These are phyloP conservation scores for Suhomyces anneliseae DNA, from an alignment of 1,139 yeast genomes.

Conservation along the genomic window DNA sequence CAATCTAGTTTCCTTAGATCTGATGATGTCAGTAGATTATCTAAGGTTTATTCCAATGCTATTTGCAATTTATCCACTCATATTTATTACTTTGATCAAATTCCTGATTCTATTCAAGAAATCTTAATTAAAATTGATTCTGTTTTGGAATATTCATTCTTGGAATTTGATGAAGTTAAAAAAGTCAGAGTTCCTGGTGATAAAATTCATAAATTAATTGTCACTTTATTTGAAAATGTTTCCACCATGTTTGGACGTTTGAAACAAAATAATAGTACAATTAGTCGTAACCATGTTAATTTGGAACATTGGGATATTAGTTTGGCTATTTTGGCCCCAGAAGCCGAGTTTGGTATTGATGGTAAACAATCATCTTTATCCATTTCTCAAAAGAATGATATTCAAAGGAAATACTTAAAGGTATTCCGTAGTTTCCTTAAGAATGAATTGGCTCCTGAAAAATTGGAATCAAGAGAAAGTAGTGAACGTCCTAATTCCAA, in stretches of 20 bases:
- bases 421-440: constrained; percentile 37
- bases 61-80: constrained; percentile 68
- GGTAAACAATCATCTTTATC: constrained; percentile 16
- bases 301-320: constrained; percentile 48
- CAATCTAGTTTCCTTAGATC: constrained; percentile 23
- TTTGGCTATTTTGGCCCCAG: constrained; percentile 35
- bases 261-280: constrained; percentile 31
- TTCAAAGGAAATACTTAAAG: constrained; percentile 35
- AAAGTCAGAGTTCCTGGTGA: constrained; percentile 11
- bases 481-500: constrained; percentile 1
- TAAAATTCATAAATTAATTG: constrained; percentile 26
- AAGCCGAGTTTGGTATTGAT: constrained; percentile 19
- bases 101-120: constrained; percentile 71
- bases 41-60: constrained; percentile 42
- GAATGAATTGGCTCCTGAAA: constrained; percentile 26
- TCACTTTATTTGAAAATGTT: constrained; percentile 35
- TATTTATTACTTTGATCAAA: constrained; percentile 75
- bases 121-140: constrained; percentile 43
- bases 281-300: constrained; percentile 41
- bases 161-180: constrained; percentile 16
- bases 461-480: constrained; percentile 3
- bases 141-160: constrained; percentile 26
- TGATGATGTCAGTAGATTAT: constrained; percentile 26
- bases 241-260: constrained; percentile 34
- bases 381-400: constrained; percentile 24